These are phyloP conservation scores for Trametopsis cervina DNA, from an alignment of 768 basidiomycete species.

Conservation along the genomic window DNA sequence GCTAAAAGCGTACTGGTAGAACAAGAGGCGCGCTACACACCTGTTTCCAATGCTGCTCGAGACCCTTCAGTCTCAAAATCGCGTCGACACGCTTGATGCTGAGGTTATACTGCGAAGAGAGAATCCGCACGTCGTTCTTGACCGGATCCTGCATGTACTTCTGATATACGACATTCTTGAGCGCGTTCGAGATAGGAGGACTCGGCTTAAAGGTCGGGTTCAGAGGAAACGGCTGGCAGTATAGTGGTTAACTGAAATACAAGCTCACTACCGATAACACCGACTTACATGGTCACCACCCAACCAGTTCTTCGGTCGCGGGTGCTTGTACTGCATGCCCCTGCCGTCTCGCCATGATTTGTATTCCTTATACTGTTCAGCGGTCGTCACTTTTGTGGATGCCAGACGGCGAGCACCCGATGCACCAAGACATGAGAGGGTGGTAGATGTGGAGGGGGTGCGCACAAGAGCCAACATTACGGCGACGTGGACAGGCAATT, in stretches of 20 bases:
- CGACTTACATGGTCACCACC: conserved; percentile 35
- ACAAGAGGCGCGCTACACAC: conserved; percentile 33
- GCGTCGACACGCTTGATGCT: conserved; percentile 80
- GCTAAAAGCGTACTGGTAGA: conserved; percentile 8
- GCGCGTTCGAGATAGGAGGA: conserved; percentile 59
- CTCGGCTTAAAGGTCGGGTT: conserved; percentile 83
- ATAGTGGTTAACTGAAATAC: conserved; percentile 13
- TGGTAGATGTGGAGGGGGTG: conserved; percentile 9
- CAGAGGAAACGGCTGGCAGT: conserved; percentile 73
- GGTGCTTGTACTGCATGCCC: conserved; percentile 36
- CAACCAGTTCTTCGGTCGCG: conserved; percentile 56
- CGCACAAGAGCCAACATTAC: conserved; percentile 24
- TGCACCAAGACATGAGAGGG: conserved; percentile 6
- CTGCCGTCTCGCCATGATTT: conserved; percentile 35
- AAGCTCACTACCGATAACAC: too few species aligned
- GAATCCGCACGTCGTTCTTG: conserved; percentile 45
- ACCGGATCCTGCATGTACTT: conserved; percentile 54
- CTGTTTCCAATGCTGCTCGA: conserved; percentile 68
- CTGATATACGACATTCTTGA: conserved; percentile 51
- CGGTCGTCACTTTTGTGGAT: conserved; percentile 5
- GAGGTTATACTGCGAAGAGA: conserved; percentile 57
- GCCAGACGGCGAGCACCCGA: conserved; percentile 9
- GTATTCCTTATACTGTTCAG: conserved; percentile 11
- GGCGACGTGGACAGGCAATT: conserved; percentile 15
- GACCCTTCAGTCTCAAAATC: conserved; percentile 72